Percentiles rank a stretch among this genome's conserved stretches.
These are phyloP conservation scores for Kwoniella sp. DNA, from an alignment of 768 basidiomycete species.

Conservation along the genomic window DNA sequence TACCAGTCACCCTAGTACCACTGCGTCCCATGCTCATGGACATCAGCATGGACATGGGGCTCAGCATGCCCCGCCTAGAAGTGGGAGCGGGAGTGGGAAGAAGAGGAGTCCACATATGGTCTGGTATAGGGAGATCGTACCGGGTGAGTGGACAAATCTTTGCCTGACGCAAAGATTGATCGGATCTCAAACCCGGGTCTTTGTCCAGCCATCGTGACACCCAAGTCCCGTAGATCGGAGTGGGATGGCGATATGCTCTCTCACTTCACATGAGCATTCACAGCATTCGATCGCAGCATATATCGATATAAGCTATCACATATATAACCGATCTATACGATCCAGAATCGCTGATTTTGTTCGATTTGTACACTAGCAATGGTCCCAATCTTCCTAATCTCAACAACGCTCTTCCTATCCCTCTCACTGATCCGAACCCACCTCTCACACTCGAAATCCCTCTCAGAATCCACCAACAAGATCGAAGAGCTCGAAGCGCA, in stretches of 20 bases:
- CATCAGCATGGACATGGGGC: neutral
- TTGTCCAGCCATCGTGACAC: no score
- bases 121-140: slow-evolving; percentile 55
- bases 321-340: no score
- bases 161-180: neutral
- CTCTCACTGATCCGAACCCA: slow-evolving; percentile 53
- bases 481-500: slow-evolving; percentile 49
- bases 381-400: slow-evolving; percentile 48
- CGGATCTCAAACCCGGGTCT: neutral
- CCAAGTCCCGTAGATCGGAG: no score
- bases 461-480: slow-evolving; percentile 37
- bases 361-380: slow-evolving; percentile 46
- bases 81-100: slow-evolving; percentile 19
- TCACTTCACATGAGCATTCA: no score
- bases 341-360: no score
- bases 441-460: slow-evolving; percentile 48
- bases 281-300: no score
- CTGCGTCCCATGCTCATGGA: neutral
- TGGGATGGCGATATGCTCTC: no score
- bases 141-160: slow-evolving; percentile 33
- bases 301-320: neutral
- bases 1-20: neutral
- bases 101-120: slow-evolving; percentile 45
- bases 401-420: slow-evolving; percentile 49
- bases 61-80: neutral